Conservation (phyloP, 2,329 filamentous ascomycete species). For the Paraphaeosphaeria sporulosa region DNA sequence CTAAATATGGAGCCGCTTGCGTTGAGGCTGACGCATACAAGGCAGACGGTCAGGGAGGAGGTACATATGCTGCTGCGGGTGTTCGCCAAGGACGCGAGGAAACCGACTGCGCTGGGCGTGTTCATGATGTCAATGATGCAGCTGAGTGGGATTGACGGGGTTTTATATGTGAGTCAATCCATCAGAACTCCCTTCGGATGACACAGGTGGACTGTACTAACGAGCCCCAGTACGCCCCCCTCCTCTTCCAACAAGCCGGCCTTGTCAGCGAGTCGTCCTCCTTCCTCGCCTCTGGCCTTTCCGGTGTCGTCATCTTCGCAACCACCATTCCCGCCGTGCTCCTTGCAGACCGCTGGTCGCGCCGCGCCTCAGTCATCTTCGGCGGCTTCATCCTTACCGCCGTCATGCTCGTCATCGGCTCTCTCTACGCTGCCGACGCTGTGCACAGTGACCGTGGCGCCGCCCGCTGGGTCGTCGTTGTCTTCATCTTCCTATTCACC, state of each 20-base stretch:
- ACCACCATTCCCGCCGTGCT: conserved; percentile 64
- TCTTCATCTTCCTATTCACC: conserved; percentile 59
- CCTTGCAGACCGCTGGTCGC: conserved; percentile 64
- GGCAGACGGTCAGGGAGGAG: conserved; percentile 6
- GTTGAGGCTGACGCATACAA: neutral
- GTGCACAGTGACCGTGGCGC: conserved; percentile 51
- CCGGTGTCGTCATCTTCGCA: conserved; percentile 64
- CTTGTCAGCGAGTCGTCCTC: conserved; percentile 59
- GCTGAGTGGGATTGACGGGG: conserved; percentile 68
- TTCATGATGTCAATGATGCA: conserved; percentile 69
- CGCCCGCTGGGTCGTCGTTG: conserved; percentile 61
- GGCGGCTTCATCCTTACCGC: conserved; percentile 60
- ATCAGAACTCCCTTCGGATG: no score
- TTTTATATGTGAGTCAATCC: conserved; percentile 61
- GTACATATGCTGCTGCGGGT: conserved; percentile 28
- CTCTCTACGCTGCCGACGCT: conserved; percentile 57
- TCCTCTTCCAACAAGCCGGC: conserved; percentile 66
- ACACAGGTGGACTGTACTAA: neutral
- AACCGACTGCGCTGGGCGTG: conserved; percentile 52
- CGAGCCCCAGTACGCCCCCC: conserved; percentile 62
- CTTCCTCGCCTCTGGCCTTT: conserved; percentile 68
- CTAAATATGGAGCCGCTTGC: conserved; percentile 23
- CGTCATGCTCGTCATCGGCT: conserved; percentile 62
- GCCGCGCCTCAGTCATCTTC: conserved; percentile 60
- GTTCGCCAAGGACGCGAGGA: conserved; percentile 29